These are phyloP conservation scores for Dunaliella primolecta DNA, from an alignment of 139 green algal genomes.

Conservation along the genomic window DNA sequence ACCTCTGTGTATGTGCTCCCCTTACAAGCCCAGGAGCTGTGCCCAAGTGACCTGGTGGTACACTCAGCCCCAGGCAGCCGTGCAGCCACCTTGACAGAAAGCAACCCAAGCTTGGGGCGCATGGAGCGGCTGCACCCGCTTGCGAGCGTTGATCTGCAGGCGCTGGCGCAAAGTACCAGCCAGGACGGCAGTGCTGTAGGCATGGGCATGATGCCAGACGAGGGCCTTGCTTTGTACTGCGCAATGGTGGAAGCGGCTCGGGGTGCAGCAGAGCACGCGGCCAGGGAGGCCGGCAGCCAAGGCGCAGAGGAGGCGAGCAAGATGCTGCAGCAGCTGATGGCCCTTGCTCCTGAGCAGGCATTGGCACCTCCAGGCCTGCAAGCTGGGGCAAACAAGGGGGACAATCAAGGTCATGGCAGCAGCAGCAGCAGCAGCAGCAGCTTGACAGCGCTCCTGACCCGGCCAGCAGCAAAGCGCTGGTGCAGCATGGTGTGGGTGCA, in stretches of 20 bases:
- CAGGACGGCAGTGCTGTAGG: background rate
- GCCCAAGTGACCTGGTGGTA: no score
- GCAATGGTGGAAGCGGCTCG: slow-evolving; percentile 19
- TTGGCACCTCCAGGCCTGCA: no score
- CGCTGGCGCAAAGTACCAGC: background rate
- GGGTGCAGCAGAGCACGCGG: background rate
- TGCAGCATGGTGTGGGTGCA: background rate
- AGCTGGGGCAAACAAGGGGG: background rate
- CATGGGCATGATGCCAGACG: slow-evolving; percentile 18
- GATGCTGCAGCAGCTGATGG: background rate
- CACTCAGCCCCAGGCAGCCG: background rate
- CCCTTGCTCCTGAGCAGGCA: background rate
- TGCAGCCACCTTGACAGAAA: background rate
- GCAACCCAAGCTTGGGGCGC: background rate
- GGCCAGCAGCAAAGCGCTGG: background rate
- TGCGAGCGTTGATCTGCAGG: slow-evolving; percentile 6
- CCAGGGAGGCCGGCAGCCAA: background rate
- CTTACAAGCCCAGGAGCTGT: no score
- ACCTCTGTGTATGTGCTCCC: slow-evolving; percentile 24
- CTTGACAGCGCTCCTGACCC: background rate
- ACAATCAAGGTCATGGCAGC: slow-evolving; percentile 7
- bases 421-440: slow-evolving; percentile 9
- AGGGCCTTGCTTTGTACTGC: slow-evolving; percentile 36
- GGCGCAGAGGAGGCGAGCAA: background rate
- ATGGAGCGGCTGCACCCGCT: background rate